Conservation (phyloP, 1,139 yeast genomes). For the Saccharomyces hybrid region DNA sequence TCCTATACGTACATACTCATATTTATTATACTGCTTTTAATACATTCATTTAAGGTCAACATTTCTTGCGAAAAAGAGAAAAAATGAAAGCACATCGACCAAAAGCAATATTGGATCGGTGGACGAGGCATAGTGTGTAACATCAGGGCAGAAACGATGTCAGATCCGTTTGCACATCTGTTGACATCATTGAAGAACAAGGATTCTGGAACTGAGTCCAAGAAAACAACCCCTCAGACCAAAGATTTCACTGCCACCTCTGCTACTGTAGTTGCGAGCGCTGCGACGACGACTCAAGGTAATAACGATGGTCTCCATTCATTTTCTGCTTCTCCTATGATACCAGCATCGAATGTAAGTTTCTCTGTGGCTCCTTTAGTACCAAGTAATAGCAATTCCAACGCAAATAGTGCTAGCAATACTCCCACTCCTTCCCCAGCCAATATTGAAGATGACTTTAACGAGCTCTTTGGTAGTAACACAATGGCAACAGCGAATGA, state of each 20-base stretch:
- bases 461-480: conserved; percentile 12
- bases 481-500: background rate
- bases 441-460: conserved; percentile 15
- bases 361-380: background rate
- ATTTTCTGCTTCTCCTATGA: background rate
- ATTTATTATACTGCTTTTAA: background rate
- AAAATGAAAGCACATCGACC: background rate
- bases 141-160: conserved; percentile 7
- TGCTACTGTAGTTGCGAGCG: background rate
- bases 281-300: background rate
- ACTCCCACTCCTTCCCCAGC: background rate
- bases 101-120: background rate
- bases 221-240: background rate
- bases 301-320: background rate
- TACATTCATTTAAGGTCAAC: background rate
- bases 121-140: background rate
- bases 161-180: conserved; percentile 44
- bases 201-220: background rate
- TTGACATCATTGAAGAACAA: conserved; percentile 31
- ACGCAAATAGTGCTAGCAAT: background rate
- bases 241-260: background rate
- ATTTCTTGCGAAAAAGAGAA: background rate
- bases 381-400: background rate
- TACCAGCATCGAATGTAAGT: background rate
- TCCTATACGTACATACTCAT: too few relatives aligned